phyloP scores from a whole-genome alignment of 495 filamentous ascomycete genomes.

The Penicillium verhagenii region DNA sequence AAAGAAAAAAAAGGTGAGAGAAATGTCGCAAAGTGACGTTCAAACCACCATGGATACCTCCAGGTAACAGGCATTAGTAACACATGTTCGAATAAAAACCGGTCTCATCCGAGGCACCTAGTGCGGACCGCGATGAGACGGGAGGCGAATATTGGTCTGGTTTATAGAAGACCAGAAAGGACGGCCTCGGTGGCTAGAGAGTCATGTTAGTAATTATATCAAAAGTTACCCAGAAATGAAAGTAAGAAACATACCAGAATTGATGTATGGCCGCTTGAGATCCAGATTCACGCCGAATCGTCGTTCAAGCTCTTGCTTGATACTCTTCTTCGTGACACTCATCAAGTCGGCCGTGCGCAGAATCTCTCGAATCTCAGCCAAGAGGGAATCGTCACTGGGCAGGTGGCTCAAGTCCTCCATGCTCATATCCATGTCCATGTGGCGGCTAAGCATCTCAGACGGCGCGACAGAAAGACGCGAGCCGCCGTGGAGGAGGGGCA shows the following conservation, averaged over 20 bases:
- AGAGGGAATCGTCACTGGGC: slow-evolving; percentile 83
- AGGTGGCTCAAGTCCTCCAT: slow-evolving; percentile 70
- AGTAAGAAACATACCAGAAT: slow-evolving; percentile 62
- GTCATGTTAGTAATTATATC: slow-evolving; percentile 34
- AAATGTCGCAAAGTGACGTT: not conserved
- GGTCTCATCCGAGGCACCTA: not conserved
- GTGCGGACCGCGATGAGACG: not conserved
- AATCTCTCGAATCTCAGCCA: slow-evolving; percentile 93
- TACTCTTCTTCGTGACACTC: slow-evolving; percentile 97
- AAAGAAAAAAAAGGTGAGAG: slow-evolving; percentile 9
- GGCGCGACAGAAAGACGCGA: slow-evolving; percentile 80
- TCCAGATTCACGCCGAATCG: slow-evolving; percentile 83
- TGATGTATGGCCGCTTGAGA: slow-evolving; percentile 83
- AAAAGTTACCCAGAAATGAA: slow-evolving; percentile 3
- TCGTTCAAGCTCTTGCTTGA: slow-evolving; percentile 89
- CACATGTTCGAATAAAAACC: slow-evolving; percentile 9
- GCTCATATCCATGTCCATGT: slow-evolving; percentile 62
- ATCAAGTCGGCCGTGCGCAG: slow-evolving; percentile 90
- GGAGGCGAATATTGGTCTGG: not conserved
- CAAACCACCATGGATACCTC: not conserved
- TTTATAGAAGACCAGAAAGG: slow-evolving; percentile 65
- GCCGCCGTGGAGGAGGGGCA: slow-evolving; percentile 43
- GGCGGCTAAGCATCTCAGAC: slow-evolving; percentile 67
- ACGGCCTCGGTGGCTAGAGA: slow-evolving; percentile 69
- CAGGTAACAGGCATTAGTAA: slow-evolving; percentile 12